Percentiles rank a stretch among this genome's conserved stretches.
Conservation (phyloP, 1,284 basidiomycete species). For the Phlebopus sp. region DNA sequence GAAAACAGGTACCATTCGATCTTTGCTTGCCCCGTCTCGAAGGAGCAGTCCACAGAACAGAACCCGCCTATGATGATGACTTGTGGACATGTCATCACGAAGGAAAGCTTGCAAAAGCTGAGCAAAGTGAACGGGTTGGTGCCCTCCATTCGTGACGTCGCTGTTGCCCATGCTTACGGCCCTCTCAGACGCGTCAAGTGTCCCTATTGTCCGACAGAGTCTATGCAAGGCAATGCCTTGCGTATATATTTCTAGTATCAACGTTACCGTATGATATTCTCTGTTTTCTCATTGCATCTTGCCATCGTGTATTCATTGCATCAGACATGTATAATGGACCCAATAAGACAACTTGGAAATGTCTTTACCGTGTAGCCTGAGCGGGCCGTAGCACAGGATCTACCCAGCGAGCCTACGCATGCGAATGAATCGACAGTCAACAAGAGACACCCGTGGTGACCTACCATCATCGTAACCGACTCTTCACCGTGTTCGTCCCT, state of each 20-base stretch:
- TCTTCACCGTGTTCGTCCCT: conserved; percentile 62
- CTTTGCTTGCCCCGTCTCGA: conserved; percentile 97
- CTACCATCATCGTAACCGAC: conserved; percentile 54
- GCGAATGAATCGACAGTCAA: not conserved
- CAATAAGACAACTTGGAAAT: not conserved
- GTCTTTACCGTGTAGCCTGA: not conserved
- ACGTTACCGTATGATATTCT: not conserved
- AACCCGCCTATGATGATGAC: conserved; percentile 98
- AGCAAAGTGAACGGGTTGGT: conserved; percentile 85
- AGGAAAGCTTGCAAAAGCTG: conserved; percentile 84
- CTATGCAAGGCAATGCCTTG: conserved; percentile 54
- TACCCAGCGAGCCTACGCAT: conserved; percentile 27
- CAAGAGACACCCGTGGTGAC: conserved; percentile 15
- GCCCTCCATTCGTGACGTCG: not conserved
- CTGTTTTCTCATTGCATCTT: conserved; percentile 1
- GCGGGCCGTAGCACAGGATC: conserved; percentile 18
- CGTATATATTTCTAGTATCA: conserved; percentile 66
- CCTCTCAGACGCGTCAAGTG: conserved; percentile 74
- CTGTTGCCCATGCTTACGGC: conserved; percentile 5
- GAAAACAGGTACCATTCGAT: conserved; percentile 94
- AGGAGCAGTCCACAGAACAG: conserved; percentile 89
- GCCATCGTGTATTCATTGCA: conserved; percentile 8
- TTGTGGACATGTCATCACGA: conserved; percentile 93
- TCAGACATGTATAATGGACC: conserved; percentile 5
- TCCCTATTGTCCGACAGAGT: conserved; percentile 86